These are phyloP conservation scores for Magnusiomyces ingens DNA, from an alignment of 1,139 yeast genomes.

Conservation along the genomic window DNA sequence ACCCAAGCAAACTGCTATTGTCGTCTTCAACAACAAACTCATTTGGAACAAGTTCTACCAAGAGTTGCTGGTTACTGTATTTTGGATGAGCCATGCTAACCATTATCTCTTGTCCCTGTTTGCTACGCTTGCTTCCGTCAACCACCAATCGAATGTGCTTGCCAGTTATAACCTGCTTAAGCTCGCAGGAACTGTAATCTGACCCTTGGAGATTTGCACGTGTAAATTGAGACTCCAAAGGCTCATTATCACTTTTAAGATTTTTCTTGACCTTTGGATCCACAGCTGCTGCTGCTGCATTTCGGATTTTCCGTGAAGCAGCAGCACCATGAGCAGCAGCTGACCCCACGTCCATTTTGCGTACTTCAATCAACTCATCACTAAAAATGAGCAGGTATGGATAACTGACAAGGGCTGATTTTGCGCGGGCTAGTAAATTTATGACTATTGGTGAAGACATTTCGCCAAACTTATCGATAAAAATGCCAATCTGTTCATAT, in stretches of 20 bases:
- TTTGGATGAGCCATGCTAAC: conserved; percentile 67
- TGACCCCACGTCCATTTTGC: conserved; percentile 38
- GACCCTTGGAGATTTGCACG: conserved; percentile 16
- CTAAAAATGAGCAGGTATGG: conserved; percentile 59
- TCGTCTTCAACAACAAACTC: conserved; percentile 33
- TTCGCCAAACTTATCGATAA: conserved; percentile 60
- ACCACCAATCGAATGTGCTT: conserved; percentile 46
- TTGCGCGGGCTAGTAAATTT: conserved; percentile 58
- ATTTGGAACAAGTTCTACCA: conserved; percentile 32
- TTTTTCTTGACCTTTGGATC: background rate
- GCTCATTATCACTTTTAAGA: background rate
- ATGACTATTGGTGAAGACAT: conserved; percentile 51
- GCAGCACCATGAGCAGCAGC: too few relatives aligned
- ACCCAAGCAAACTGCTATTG: conserved; percentile 25
- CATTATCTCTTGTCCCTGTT: conserved; percentile 39
- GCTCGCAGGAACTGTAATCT: conserved; percentile 32
- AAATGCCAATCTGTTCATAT: conserved; percentile 67
- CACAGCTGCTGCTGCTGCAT: too few relatives aligned
- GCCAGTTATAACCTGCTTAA: conserved; percentile 70
- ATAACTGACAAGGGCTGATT: conserved; percentile 47
- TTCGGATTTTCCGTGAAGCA: too few relatives aligned
- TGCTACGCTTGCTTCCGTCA: conserved; percentile 34
- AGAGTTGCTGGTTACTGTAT: conserved; percentile 55
- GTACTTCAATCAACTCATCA: conserved; percentile 64
- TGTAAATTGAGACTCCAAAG: conserved; percentile 29